Conservation (phyloP, 108 stramenopile genomes). For the Hondaea fermentalgiana region DNA sequence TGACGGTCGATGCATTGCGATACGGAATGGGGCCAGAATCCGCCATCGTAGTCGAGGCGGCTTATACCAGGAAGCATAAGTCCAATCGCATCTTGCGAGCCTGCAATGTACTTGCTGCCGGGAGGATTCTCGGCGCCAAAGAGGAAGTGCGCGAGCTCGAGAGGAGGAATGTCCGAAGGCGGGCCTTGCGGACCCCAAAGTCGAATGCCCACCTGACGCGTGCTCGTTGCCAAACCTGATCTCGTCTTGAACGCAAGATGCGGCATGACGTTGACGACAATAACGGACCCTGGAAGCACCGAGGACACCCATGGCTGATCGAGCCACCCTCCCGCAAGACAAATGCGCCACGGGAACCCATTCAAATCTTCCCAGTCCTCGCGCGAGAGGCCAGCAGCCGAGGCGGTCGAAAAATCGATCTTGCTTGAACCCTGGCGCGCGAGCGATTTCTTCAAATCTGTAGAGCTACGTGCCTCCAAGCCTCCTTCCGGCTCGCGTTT, state of each 20-base stretch:
- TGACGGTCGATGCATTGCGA: not conserved
- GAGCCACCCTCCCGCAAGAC: not conserved
- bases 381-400: not conserved
- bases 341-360: not conserved
- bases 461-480: not conserved
- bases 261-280: conserved; percentile 3
- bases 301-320: not conserved
- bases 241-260: not conserved
- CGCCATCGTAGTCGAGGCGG: not conserved
- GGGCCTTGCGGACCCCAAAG: not conserved
- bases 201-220: not conserved
- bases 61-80: not conserved
- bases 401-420: not conserved
- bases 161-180: not conserved
- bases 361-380: not conserved
- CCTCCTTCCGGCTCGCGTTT: not conserved
- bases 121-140: conserved; percentile 4
- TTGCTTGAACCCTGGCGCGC: not conserved
- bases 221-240: not conserved
- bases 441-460: not conserved
- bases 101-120: not conserved
- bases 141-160: not conserved
- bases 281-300: not conserved
- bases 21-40: not conserved
- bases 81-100: conserved; percentile 6